phyloP scores from a whole-genome alignment of 495 filamentous ascomycete genomes.

The Penicillium fimorum region DNA sequence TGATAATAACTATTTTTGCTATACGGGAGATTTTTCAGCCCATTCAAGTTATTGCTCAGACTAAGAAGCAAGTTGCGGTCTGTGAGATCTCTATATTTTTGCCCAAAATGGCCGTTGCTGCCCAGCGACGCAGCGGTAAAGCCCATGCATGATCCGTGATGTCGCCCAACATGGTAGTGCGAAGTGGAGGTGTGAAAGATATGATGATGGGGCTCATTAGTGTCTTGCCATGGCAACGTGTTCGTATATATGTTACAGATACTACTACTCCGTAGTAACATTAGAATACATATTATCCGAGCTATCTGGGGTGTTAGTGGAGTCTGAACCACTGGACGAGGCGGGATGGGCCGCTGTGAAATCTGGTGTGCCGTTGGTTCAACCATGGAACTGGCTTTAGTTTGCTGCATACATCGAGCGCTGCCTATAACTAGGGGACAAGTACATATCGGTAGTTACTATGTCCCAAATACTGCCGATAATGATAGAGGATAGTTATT shows the following conservation, averaged over 20 bases:
- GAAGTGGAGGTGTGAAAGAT: constrained; percentile 16
- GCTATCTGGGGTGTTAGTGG: constrained; percentile 20
- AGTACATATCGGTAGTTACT: not conserved
- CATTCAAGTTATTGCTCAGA: not conserved
- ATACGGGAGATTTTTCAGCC: constrained; percentile 5
- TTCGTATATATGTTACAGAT: constrained; percentile 12
- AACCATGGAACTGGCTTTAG: constrained; percentile 26
- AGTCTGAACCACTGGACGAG: constrained; percentile 32
- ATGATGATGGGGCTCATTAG: constrained; percentile 15
- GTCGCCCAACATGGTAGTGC: constrained; percentile 35
- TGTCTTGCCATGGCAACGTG: constrained; percentile 33
- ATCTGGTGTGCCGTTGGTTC: constrained; percentile 16
- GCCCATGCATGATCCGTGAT: constrained; percentile 32
- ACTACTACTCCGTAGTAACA: not conserved
- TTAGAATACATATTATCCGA: constrained; percentile 1
- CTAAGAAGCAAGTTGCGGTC: constrained; percentile 38
- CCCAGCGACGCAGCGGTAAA: constrained; percentile 44
- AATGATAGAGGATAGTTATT: not conserved
- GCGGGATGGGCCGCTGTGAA: constrained; percentile 26
- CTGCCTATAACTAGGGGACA: not conserved
- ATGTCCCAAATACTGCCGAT: too few species aligned
- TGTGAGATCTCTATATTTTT: constrained; percentile 27
- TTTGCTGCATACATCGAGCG: constrained; percentile 7
- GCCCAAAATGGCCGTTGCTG: constrained; percentile 37
- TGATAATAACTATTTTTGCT: constrained; percentile 9